These are phyloP conservation scores for Beauveria caledonica DNA, from an alignment of 2,329 filamentous ascomycete genomes.

Conservation along the genomic window DNA sequence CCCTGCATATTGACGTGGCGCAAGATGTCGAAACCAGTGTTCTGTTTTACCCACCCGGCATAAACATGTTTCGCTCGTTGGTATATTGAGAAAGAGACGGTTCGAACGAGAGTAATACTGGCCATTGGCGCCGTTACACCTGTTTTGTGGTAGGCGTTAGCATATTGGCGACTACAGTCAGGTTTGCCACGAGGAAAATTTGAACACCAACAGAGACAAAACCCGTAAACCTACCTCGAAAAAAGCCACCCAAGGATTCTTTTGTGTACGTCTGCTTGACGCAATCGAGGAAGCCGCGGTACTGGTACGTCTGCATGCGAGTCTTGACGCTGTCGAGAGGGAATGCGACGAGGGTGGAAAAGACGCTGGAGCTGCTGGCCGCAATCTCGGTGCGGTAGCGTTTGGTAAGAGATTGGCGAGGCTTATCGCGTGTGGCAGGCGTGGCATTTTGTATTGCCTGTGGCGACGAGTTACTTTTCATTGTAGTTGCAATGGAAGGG, in stretches of 20 bases:
- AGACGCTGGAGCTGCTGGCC: constrained; percentile 66
- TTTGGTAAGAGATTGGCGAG: constrained; percentile 48
- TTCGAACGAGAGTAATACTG: constrained; percentile 69
- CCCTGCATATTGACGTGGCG: constrained; percentile 62
- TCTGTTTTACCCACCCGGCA: constrained; percentile 60
- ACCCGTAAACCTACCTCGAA: constrained; percentile 52
- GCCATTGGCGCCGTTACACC: constrained; percentile 74
- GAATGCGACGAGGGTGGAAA: constrained; percentile 74
- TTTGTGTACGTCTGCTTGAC: constrained; percentile 66
- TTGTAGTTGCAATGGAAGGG: constrained; percentile 2
- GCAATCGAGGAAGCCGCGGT: constrained; percentile 65
- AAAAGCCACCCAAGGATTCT: constrained; percentile 70
- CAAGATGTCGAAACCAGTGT: constrained; percentile 62
- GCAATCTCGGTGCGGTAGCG: constrained; percentile 74
- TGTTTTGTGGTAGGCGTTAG: constrained; percentile 21
- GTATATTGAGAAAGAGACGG: constrained; percentile 73
- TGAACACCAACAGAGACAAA: background rate
- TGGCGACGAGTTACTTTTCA: background rate
- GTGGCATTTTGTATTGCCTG: background rate
- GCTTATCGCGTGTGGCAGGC: background rate
- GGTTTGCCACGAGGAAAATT: background rate
- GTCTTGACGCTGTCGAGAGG: constrained; percentile 86
- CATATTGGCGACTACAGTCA: background rate
- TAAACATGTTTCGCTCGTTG: constrained; percentile 67
- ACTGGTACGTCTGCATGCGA: constrained; percentile 81